A percentile compares a stretch with the other conserved stretches of the same genome.
Conservation (phyloP, 73 alveolate genomes). For the Symbiodinium natans region DNA sequence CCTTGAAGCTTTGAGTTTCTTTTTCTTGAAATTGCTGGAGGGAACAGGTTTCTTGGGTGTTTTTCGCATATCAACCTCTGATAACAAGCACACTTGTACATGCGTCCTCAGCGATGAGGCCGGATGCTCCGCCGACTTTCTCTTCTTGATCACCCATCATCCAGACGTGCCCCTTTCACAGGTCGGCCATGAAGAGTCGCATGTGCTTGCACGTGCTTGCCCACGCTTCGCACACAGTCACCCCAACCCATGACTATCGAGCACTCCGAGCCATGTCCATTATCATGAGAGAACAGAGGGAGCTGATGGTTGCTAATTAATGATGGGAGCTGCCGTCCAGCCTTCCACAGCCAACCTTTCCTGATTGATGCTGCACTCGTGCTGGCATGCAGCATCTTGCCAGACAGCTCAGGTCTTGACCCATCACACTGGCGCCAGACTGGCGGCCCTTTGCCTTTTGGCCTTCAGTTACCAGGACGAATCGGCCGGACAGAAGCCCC, state of each 20-base stretch:
- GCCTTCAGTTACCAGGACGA: neutral
- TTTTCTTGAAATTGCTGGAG: no score
- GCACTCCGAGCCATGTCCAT: neutral
- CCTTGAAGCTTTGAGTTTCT: neutral
- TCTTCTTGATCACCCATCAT: slow-evolving; percentile 52
- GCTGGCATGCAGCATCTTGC: neutral
- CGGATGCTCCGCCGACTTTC: slow-evolving; percentile 39
- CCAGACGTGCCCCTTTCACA: slow-evolving; percentile 36
- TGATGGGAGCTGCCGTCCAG: no score
- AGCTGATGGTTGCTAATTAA: no score
- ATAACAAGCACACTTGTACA: no score
- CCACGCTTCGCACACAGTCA: no score
- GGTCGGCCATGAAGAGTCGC: neutral
- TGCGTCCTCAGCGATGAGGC: slow-evolving; percentile 49
- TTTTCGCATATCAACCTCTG: no score
- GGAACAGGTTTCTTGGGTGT: no score
- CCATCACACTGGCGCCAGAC: slow-evolving; percentile 40
- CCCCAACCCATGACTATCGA: neutral
- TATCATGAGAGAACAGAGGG: no score
- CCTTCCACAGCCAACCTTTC: slow-evolving; percentile 73
- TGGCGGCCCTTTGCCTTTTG: slow-evolving; percentile 22
- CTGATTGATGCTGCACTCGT: neutral
- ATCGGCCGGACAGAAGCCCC: neutral
- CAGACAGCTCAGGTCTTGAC: neutral
- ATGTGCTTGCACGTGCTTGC: neutral